These are phyloP conservation scores for Phytophthora pluvialis DNA, from an alignment of 352 stramenopile genomes.

Conservation along the genomic window DNA sequence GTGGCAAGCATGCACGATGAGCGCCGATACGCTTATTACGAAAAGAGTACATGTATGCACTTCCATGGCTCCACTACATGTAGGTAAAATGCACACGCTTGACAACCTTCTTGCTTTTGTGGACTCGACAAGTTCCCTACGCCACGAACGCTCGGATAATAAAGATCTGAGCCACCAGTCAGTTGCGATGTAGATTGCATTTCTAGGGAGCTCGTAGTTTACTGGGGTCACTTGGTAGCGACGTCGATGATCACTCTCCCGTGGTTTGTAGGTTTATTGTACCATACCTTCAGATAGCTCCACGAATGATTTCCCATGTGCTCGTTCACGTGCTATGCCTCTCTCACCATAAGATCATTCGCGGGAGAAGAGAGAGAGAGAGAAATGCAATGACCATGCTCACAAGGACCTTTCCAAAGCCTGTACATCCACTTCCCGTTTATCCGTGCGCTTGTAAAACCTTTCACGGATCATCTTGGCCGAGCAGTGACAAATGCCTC, in stretches of 20 bases:
- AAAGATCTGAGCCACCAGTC: no score
- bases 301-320: conserved; percentile 2
- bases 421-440: conserved; percentile 2
- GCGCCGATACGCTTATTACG: not conserved
- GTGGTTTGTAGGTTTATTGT: not conserved
- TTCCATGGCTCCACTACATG: no score
- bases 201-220: not conserved
- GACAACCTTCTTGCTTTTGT: no score
- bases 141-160: no score
- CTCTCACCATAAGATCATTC: not conserved
- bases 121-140: no score
- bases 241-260: not conserved
- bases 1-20: not conserved
- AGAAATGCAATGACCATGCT: not conserved
- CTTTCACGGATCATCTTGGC: not conserved
- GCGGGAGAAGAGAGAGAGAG: conserved; percentile 5
- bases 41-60: not conserved
- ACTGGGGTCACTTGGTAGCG: not conserved
- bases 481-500: not conserved
- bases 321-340: not conserved
- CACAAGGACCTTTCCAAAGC: not conserved
- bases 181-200: not conserved
- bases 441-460: not conserved
- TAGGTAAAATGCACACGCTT: no score
- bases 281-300: not conserved